Evolutionary conservation across 176 grass and related monocot species (phyloP), one percentile per base, ranked within the genome.

Genomic region (Zizania latifolia): DNA sequence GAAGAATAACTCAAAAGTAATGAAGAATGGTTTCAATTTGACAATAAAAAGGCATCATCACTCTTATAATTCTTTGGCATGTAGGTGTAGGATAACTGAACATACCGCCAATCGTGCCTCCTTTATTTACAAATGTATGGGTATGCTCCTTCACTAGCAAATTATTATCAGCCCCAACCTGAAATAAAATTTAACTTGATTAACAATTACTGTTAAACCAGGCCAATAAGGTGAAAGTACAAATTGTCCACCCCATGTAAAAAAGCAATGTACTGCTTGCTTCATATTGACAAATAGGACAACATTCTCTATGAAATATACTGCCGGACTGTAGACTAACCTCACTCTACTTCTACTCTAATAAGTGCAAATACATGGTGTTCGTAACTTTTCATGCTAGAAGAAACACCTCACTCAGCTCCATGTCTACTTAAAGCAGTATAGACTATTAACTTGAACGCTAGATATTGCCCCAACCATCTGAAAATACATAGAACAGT

Each of bases 51-150:
- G 69, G 10, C 27, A 75, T 43, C 33, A 55, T 12, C 48, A 19
- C 11, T 58, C 32, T 21, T 74, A 50, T 16, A 32, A 63, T 17
- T 23, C 23, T 24, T 28, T 27, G 51, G 58, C 13, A 61, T 4
- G 14, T 53, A 19, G 21, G 27, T 22, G 53, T 68, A 75, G 15
- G 44, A 63, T 56, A 75, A 70, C 19, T 65, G 27, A 74, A 65
- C 88, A 15, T 93, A 97, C 94, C 94, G 54, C 94, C 94, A 87
- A 97, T 67, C 13, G 56, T 5, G 63, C 91, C 94, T 32, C 94
- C 91, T 89, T 88, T 93, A 62, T 97, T 97, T 48, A 97, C 94
- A 72, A 97, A 97, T 61, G 90, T 98, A 84, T 98, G 94, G 76
- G 91, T 94, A 44, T 98, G 94, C 23, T 98, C 94, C 88, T 98